Evolutionary conservation across 768 basidiomycete genomes (phyloP), one percentile per base, ranked within the genome.

Genomic region (Tylopilus subfusipes): DNA sequence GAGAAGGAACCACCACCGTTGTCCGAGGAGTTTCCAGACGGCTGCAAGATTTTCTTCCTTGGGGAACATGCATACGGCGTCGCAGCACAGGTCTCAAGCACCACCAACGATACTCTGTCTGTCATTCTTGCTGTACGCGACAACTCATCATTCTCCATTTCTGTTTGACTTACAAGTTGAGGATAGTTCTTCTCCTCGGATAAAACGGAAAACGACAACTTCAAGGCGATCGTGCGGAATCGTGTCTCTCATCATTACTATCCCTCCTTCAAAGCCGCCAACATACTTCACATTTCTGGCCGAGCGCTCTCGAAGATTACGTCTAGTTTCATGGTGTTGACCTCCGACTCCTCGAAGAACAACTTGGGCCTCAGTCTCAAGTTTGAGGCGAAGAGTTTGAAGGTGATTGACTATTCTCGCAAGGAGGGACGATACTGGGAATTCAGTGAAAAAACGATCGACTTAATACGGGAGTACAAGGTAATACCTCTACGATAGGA

Each of bases 21-120:
- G 29, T 78, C 84, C 0, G 86, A 93, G 50, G 97, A 98, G 67
- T 98, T 92, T 73, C 94, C 95, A 0, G 84, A 83, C 0, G 91
- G 89, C 1, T 89, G 84, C 68, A 91, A 88, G 66, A 90, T 98
- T 27, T 97, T 99, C 74, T 98, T 98, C 83, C 79, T 98, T 8
- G 95, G 96, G 16, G 88, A 91, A 64, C 86, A 93, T 67, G 93
- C 90, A 0, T 99, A 96, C 65, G 97, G 97, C n/a, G 86, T 91
- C 3, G 93, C 96, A 14, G 94, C 95, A 0, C 90, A 94, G 63
- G 92, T 99, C 12, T 79, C 83, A 36, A 79, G 73, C 0, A 91
- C 93, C 0, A 81, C 80, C 0, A 82, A 88, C 4, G 78, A 80
- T 3, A 76, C 82, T 1, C 72, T 98, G 13, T 86, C 92, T 11